Evolutionary conservation across 2,329 filamentous ascomycete genomes (phyloP).

Genomic region (Colletotrichum simmondsii): DNA sequence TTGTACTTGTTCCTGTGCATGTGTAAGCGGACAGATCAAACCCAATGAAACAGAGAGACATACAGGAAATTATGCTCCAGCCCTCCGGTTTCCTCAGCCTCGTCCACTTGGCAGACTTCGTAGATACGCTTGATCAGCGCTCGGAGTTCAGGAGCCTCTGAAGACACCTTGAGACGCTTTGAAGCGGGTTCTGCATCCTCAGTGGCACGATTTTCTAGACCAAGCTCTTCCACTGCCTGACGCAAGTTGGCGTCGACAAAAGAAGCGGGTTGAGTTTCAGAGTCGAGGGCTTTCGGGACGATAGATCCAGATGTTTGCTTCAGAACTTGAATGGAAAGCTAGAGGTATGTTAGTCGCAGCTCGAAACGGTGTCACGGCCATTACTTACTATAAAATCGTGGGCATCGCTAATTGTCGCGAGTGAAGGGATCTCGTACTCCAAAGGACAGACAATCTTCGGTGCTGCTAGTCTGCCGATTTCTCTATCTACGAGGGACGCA

Average conservation of each 20-base stretch:
- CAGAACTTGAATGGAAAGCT: conserved; percentile 45
- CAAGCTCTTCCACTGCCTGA: conserved; percentile 37
- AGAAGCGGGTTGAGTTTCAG: conserved; percentile 35
- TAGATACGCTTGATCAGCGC: conserved; percentile 39
- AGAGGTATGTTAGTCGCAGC: not conserved
- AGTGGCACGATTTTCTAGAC: conserved; percentile 24
- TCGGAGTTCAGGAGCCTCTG: conserved; percentile 36
- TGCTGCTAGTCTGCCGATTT: conserved; percentile 51
- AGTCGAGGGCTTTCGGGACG: conserved; percentile 35
- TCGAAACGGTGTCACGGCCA: not conserved
- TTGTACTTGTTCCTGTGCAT: conserved; percentile 53
- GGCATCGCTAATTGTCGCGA: conserved; percentile 39
- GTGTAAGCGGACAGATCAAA: not conserved
- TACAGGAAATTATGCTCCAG: conserved; percentile 58
- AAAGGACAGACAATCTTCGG: conserved; percentile 57
- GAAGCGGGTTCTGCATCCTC: conserved; percentile 36
- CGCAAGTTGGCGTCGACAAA: conserved; percentile 41
- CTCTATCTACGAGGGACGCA: conserved; percentile 43
- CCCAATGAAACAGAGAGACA: conserved; percentile 39
- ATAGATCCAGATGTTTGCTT: conserved; percentile 38
- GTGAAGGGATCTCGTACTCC: conserved; percentile 45
- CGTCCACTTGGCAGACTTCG: conserved; percentile 42
- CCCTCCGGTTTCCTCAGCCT: conserved; percentile 39
- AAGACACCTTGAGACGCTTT: conserved; percentile 46
- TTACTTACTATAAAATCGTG: conserved; percentile 56